Evolutionary conservation across 2,329 filamentous ascomycete species (phyloP), one percentile per base, ranked within the genome.

Genomic region (Fulvia fulva): DNA sequence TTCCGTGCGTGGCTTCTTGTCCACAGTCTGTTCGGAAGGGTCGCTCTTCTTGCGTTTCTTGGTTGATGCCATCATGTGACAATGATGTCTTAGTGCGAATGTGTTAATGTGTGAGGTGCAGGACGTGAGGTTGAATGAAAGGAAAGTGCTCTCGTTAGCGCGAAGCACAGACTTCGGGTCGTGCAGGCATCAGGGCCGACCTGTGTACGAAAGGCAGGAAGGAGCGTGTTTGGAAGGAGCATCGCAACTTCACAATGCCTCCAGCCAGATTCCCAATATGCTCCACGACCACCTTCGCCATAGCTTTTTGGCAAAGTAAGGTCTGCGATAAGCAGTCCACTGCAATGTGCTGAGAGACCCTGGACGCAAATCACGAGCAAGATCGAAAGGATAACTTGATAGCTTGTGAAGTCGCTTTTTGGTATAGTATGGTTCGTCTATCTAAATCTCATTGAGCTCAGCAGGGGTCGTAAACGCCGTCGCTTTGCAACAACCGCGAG

Each of bases 391-490:
- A 22, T 32, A 22, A 22, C 51, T 23, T 51, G 46, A 34, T 37
- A 45, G 49, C 45, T 45, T 51, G 54, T 61, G 49, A 61, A 60
- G 21, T 57, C 55, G 56, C 62, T 65, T 67, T 66, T 66, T 47
- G 56, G 55, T 65, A 60, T 59, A 60, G 56, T 64, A 63, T 65
- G 62, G 51, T 59, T 66, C 60, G 56, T 68, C 66, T 68, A 67
- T 68, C 66, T 68, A 68, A 59, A 65, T 57, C 30, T 61, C 57
- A 59, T 64, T 57, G 57, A 60, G 55, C 53, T 57, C 53, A 61
- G 62, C 60, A 61, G 43, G 58, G 46, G 59, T 60, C 56, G 43
- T 52, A 50, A 66, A 65, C 60, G 63, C 65, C 66, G 61, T 61
- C 60, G 65, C 66, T 66, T 63, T 65, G 66, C 64, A 65, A 56